Evolutionary conservation across 208 protist genomes (phyloP), one percentile per base, ranked within the genome.

Genomic region (Trypanosoma caninum): DNA sequence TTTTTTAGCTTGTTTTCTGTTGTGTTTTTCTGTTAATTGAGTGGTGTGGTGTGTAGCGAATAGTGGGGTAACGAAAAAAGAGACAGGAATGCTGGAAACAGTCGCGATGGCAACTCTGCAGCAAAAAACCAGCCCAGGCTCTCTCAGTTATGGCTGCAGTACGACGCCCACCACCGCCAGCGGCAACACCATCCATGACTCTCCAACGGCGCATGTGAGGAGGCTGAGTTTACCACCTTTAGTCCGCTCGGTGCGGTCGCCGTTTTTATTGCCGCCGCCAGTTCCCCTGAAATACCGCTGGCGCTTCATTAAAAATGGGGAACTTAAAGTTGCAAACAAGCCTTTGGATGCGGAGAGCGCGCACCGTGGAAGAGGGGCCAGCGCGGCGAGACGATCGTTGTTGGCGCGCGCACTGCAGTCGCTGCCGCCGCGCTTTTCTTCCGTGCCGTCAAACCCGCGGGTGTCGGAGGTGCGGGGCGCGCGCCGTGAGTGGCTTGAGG

Each of bases 281-380:
- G n/a, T 4, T n/a, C 4, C 46, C n/a, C 31, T 60, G 38, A 16
- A 18, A 40, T 54, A 69, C 42, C 44, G 54, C 45, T 69, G 63
- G 63, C 63, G 53, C 20, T 69, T 69, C 37, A 34, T 69, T 20
- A 41, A 35, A 10, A 27, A 31, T 33, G 45, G 45, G 31, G 54
- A 41, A 25, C 33, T 53, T 35, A 18, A 31, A 22, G n/a, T 55
- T 25, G 13, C 34, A 5, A 38, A 14, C 1, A 7, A 14, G 30
- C 50, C 27, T 28, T 33, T 9, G 2, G 13, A 16, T n/a, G 22
- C 27, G 10, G 45, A 16, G 45, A 27, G 6, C 14, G 10, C 25
- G 22, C 4, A 18, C 16, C 23, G 45, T 30, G 45, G 3, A 5
- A 50, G 2, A 30, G 20, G 30, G 22, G 0, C n/a, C 22, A 31